phyloP scores from a whole-genome alignment of 176 grass and related monocot species.

The Cocos nucifera region DNA sequence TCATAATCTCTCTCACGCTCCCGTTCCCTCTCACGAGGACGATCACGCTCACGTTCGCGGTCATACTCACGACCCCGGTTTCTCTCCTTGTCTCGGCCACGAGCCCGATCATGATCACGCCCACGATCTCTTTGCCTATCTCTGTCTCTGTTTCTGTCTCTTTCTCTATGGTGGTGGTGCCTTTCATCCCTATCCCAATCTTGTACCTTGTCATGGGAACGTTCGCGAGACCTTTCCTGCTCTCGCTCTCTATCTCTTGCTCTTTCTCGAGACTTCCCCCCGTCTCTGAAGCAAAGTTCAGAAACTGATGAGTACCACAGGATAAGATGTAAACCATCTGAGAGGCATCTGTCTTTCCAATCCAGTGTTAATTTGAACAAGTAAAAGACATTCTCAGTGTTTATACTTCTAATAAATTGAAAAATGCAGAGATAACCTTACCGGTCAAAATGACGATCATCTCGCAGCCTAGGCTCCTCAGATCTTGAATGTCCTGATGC shows the following conservation, averaged over 20 bases:
- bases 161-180: conserved; percentile 42
- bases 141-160: conserved; percentile 43
- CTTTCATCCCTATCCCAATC: conserved; percentile 69
- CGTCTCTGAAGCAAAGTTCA: conserved; percentile 28
- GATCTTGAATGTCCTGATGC: conserved; percentile 34
- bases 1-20: conserved; percentile 42
- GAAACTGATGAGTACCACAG: neutral
- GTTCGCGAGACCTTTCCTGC: conserved; percentile 37
- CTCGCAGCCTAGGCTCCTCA: conserved; percentile 47
- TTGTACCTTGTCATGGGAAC: conserved; percentile 44
- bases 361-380: neutral
- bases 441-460: conserved; percentile 43
- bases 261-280: conserved; percentile 60
- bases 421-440: conserved; percentile 9
- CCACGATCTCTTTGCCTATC: conserved; percentile 23
- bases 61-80: conserved; percentile 41
- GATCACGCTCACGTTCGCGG: conserved; percentile 29
- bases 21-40: conserved; percentile 49
- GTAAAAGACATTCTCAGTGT: neutral
- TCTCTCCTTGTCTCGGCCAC: conserved; percentile 50
- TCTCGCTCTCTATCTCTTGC: conserved; percentile 34
- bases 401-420: neutral
- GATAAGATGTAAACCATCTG: neutral
- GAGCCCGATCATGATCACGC: conserved; percentile 31
- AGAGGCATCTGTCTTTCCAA: neutral